Evolutionary conservation across 2,329 filamentous ascomycete species (phyloP).

Genomic region (Trichoderma atroviride): DNA sequence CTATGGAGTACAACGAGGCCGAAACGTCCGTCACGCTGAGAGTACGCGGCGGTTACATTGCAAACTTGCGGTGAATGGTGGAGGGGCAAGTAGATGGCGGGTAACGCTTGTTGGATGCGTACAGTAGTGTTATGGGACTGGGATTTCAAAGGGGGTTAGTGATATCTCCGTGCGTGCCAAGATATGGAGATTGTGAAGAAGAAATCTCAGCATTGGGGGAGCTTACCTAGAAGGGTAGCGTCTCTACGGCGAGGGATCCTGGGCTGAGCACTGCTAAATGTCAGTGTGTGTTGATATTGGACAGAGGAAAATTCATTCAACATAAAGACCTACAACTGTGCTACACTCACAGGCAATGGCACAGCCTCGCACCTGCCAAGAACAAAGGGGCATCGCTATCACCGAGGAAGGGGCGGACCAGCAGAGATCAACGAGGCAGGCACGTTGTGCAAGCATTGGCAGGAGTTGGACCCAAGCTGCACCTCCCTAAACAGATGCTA

Average conservation of each 20-base stretch:
- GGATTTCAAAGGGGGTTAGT: not conserved
- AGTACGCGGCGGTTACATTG: constrained; percentile 22
- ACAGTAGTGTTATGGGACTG: not conserved
- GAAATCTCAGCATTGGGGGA: not conserved
- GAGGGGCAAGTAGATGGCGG: constrained; percentile 16
- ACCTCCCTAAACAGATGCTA: not conserved
- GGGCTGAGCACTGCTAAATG: not conserved
- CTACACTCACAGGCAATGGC: not conserved
- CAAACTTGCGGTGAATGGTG: constrained; percentile 24
- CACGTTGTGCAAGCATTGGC: constrained; percentile 24
- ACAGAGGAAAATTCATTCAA: not conserved
- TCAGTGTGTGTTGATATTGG: not conserved
- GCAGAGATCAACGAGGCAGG: constrained; percentile 9
- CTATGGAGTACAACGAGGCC: not conserved
- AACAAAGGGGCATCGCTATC: not conserved
- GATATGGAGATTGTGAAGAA: not conserved
- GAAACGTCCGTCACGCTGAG: constrained; percentile 7
- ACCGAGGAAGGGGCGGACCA: constrained; percentile 8
- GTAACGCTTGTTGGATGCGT: constrained; percentile 1
- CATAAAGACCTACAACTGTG: not conserved
- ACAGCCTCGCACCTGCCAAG: not conserved
- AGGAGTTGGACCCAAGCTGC: not conserved
- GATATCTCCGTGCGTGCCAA: not conserved
- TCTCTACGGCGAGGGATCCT: not conserved
- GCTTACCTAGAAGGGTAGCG: not conserved